A percentile compares a stretch with the other conserved stretches of the same genome.
phyloP scores from a whole-genome alignment of 75 land plant genomes.

The Pinus taeda region DNA sequence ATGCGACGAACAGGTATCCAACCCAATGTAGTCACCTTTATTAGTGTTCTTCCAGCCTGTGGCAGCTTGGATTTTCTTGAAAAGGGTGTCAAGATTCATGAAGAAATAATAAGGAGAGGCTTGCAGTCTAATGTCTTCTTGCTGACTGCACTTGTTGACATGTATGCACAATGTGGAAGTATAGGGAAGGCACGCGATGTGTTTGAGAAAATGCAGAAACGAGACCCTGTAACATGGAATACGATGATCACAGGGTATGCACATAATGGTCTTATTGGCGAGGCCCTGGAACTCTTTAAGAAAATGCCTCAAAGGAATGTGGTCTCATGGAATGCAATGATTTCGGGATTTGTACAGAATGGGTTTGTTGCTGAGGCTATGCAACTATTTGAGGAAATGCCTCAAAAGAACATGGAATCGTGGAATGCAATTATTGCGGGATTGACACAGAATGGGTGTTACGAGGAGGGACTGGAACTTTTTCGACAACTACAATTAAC shows the following conservation, averaged over 20 bases:
- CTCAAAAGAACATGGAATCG: constrained; percentile 8
- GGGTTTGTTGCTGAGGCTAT: constrained; percentile 7
- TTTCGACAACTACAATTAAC: no score
- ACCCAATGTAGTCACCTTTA: background rate
- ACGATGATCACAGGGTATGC: background rate
- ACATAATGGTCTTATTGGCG: background rate
- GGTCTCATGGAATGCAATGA: constrained; percentile 16
- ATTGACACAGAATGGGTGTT: background rate
- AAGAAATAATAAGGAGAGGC: background rate
- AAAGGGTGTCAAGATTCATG: background rate
- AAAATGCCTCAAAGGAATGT: background rate
- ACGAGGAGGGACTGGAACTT: no score
- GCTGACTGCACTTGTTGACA: background rate
- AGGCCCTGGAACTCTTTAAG: background rate
- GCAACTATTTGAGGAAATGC: constrained; percentile 10
- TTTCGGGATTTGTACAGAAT: constrained; percentile 15
- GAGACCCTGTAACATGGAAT: background rate
- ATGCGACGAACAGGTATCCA: constrained; percentile 32
- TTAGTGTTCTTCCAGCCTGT: background rate
- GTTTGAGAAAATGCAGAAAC: background rate
- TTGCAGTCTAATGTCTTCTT: background rate
- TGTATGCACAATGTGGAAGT: background rate
- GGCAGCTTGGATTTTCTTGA: background rate
- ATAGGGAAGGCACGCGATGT: background rate
- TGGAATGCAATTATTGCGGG: constrained; percentile 29